Evolutionary conservation across 2,329 filamentous ascomycete genomes (phyloP).

Genomic region (Fusarium buharicum): DNA sequence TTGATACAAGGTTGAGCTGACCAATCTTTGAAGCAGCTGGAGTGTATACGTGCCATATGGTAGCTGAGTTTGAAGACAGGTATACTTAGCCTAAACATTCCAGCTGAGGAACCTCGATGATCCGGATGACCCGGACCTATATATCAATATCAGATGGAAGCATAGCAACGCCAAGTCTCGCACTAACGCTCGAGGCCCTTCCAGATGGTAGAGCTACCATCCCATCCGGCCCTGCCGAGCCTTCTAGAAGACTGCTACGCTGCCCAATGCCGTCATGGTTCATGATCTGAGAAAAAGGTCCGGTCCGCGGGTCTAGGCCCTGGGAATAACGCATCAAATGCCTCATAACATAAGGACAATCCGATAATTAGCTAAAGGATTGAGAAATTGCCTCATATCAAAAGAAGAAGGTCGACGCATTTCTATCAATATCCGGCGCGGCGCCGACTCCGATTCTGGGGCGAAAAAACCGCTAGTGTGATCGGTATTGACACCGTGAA

Average conservation of each 20-base stretch:
- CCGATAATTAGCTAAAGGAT: background rate
- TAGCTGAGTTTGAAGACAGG: too few species aligned
- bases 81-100: too few species aligned
- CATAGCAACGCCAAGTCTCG: background rate
- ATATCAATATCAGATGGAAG: background rate
- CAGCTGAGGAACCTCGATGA: background rate
- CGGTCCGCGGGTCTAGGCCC: constrained; percentile 8
- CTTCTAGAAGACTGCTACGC: constrained; percentile 1
- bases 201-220: background rate
- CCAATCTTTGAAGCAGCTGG: too few species aligned
- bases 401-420: background rate
- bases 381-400: background rate
- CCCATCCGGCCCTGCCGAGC: background rate
- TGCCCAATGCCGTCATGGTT: background rate
- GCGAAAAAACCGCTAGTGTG: constrained; percentile 15
- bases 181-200: background rate
- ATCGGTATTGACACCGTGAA: constrained; percentile 25
- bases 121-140: background rate
- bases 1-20: too few species aligned
- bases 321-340: background rate
- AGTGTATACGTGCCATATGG: too few species aligned
- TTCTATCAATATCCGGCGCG: constrained; percentile 1
- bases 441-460: background rate
- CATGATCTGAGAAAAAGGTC: background rate
- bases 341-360: background rate